Evolutionary conservation across 2,329 filamentous ascomycete genomes (phyloP).

Genomic region (Lasiodiplodia citricola): DNA sequence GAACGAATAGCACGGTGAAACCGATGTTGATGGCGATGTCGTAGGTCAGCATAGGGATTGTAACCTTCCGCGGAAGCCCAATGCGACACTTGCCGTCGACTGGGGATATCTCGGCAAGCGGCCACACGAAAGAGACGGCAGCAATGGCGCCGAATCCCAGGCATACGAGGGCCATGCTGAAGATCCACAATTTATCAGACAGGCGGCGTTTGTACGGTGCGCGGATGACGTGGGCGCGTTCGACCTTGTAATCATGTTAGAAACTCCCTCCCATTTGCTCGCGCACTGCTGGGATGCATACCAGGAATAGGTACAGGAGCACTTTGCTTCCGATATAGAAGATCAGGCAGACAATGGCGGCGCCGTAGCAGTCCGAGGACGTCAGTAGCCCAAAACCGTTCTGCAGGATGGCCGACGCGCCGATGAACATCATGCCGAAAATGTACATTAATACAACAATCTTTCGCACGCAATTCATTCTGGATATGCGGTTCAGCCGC

Average conservation of each 20-base stretch:
- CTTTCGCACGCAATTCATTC: slow-evolving; percentile 39
- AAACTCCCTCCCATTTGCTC: neutral
- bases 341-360: slow-evolving; percentile 45
- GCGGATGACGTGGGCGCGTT: slow-evolving; percentile 47
- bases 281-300: neutral
- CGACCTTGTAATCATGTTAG: slow-evolving; percentile 44
- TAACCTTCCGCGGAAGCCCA: neutral
- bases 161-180: slow-evolving; percentile 35
- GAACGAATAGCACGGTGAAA: slow-evolving; percentile 48
- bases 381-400: slow-evolving; percentile 39
- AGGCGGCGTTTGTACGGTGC: slow-evolving; percentile 38
- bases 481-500: slow-evolving; percentile 29
- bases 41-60: neutral
- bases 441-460: slow-evolving; percentile 44
- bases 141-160: slow-evolving; percentile 39
- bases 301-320: slow-evolving; percentile 32
- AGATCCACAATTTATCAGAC: slow-evolving; percentile 44
- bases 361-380: slow-evolving; percentile 36
- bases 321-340: slow-evolving; percentile 46
- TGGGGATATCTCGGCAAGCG: neutral
- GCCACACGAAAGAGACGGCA: slow-evolving; percentile 36
- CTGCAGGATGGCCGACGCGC: slow-evolving; percentile 41
- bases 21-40: slow-evolving; percentile 46
- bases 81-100: neutral
- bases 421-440: slow-evolving; percentile 42